Base-by-base conservation (phyloP, 306 rosid genomes). In the Alnus glutinosa region DNA sequence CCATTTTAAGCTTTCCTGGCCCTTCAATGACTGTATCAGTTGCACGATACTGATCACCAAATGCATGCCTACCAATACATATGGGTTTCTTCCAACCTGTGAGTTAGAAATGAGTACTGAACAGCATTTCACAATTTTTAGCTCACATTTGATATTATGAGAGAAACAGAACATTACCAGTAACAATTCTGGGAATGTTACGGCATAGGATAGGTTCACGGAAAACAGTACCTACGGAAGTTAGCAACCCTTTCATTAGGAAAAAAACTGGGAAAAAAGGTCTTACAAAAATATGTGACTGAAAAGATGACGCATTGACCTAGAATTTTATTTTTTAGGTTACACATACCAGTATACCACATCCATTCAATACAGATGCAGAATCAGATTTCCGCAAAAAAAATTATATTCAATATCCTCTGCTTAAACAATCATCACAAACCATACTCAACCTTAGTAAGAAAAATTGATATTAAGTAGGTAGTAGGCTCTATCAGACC, bases 1-100 rank as follows among this genome's bases (percentile, higher is more conserved):
- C 96, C 96, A 95, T 78, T 84, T 95, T 95, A 62, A 95, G 98
- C 92, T 91, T 91, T 83, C 99, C 99, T 1, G 98, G 93, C 66
- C 96, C 92, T 12, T 48, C 82, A 46, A 95, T 90, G 75, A 93
- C 71, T 23, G 90, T 59, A 78, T 95, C 99, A 58, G 98, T 93
- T 79, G 99, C 94, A 74, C 99, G 96, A 87, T 95, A 95, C 80
- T 95, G 99, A 76, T 95, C 99, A 46, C 98, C 98, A 88, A 91
- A 95, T 83, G 99, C 98, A 87, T 95, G 99, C 88, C 99, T 91
- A 71, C 99, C 98, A 23, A 95, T 95, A 82, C 97, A 93, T 58
- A 95, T 95, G 83, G 99, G 96, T 84, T 95, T 95, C 86, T 91
- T 95, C 99, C 99, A 95, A 69, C 99, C 98, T 92, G 88, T 52